Percentiles rank a stretch among this genome's conserved stretches.
These are phyloP conservation scores for Linnemannia elongata DNA, from an alignment of 192 early-diverging fungal species.

Conservation along the genomic window DNA sequence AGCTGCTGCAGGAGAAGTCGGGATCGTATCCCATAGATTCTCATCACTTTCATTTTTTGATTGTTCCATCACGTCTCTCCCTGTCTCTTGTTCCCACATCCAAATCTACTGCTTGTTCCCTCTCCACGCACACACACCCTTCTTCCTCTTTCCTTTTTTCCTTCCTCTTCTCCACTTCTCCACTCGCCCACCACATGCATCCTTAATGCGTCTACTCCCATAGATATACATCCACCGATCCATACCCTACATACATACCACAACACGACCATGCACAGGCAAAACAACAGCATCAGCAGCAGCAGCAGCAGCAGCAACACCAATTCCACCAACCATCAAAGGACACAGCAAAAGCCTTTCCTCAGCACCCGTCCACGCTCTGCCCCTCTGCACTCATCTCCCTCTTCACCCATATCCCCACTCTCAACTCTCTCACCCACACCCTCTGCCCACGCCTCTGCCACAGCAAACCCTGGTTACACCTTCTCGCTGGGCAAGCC, in stretches of 20 bases:
- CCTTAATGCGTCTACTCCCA: not conserved
- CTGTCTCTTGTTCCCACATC: not conserved
- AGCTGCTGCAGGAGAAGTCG: not conserved
- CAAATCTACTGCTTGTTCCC: not conserved
- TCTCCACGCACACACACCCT: not conserved
- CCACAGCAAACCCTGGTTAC: not conserved
- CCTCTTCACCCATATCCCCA: not conserved
- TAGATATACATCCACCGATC: not conserved
- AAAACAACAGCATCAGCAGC: not conserved
- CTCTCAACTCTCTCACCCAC: not conserved
- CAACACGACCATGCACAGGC: not conserved
- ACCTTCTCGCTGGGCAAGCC: constrained; percentile 23
- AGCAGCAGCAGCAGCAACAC: not conserved
- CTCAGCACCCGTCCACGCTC: not conserved
- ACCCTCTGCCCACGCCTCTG: not conserved
- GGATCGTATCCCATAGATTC: not conserved
- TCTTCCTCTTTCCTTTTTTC: not conserved
- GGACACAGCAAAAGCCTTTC: not conserved
- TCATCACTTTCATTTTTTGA: not conserved
- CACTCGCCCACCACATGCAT: not conserved
- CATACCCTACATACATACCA: not conserved
- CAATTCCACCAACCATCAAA: not conserved
- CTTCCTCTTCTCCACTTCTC: not conserved
- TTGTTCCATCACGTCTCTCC: not conserved
- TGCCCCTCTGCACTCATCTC: not conserved